phyloP scores from a whole-genome alignment of 2,329 filamentous ascomycete species.

The Xylaria digitata region DNA sequence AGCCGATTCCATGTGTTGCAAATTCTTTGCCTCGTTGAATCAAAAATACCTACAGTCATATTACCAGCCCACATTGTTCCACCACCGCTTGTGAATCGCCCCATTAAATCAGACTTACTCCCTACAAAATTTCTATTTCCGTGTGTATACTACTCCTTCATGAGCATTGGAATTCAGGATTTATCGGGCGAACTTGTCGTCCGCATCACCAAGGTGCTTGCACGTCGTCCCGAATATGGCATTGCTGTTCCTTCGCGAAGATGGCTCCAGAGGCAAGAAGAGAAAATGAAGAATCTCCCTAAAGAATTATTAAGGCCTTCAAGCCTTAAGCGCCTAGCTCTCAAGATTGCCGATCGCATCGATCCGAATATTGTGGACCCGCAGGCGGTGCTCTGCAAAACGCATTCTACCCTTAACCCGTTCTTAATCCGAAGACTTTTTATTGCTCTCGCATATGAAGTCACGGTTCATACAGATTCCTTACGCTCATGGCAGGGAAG shows the following conservation, averaged over 20 bases:
- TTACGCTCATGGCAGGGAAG: conserved; percentile 46
- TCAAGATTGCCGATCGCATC: conserved; percentile 49
- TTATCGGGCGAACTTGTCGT: conserved; percentile 47
- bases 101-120: conserved; percentile 5
- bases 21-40: conserved; percentile 4
- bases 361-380: conserved; percentile 45
- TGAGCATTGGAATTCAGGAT: conserved; percentile 46
- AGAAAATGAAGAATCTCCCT: conserved; percentile 46
- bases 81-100: conserved; percentile 23
- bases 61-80: conserved; percentile 17
- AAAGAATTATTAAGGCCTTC: conserved; percentile 45
- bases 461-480: conserved; percentile 49
- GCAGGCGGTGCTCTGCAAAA: conserved; percentile 54
- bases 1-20: conserved; percentile 10
- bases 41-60: conserved; percentile 20
- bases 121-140: neutral
- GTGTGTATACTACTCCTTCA: conserved; percentile 18
- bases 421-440: conserved; percentile 59
- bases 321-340: conserved; percentile 50
- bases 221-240: conserved; percentile 51
- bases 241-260: conserved; percentile 48
- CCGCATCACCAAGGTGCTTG: conserved; percentile 53
- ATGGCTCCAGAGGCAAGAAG: conserved; percentile 54
- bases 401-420: conserved; percentile 56
- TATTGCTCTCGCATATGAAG: conserved; percentile 56